phyloP scores from a whole-genome alignment of 176 grass and related monocot genomes.

The Oryza longistaminata region DNA sequence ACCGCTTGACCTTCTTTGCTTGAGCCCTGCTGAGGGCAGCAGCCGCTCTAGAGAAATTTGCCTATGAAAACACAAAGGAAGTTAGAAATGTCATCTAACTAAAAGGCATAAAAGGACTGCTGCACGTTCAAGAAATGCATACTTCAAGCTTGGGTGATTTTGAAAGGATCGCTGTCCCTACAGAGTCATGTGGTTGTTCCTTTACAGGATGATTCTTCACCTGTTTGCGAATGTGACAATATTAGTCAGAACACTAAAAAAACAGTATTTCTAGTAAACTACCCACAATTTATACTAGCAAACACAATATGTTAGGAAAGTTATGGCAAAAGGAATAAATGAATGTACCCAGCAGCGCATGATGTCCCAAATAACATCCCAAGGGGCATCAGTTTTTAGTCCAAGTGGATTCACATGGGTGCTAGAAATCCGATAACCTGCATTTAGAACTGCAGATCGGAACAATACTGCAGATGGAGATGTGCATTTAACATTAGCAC shows the following conservation, averaged over 20 bases:
- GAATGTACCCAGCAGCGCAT: constrained; percentile 93
- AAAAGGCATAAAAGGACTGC: not conserved
- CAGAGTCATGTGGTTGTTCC: constrained; percentile 58
- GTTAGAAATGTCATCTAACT: constrained; percentile 10
- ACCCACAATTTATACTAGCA: not conserved
- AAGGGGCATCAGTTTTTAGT: constrained; percentile 87
- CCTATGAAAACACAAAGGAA: constrained; percentile 42
- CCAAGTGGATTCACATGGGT: constrained; percentile 77
- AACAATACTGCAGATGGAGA: constrained; percentile 82
- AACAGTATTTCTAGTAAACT: constrained; percentile 8
- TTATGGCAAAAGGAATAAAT: constrained; percentile 18
- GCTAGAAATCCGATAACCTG: constrained; percentile 89
- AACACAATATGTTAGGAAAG: not conserved
- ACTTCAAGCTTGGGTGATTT: constrained; percentile 75
- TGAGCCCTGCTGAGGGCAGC: constrained; percentile 83
- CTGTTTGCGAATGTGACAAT: constrained; percentile 24
- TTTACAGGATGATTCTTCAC: constrained; percentile 96
- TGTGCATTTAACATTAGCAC: constrained; percentile 83
- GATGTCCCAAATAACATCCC: constrained; percentile 97
- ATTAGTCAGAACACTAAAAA: not conserved
- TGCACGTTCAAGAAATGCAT: constrained; percentile 23
- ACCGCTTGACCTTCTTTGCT: constrained; percentile 78
- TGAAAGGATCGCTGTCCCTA: constrained; percentile 71
- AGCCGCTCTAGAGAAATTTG: constrained; percentile 76
- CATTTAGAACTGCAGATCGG: constrained; percentile 89